These are phyloP conservation scores for Aspergillus fischeri DNA, from an alignment of 2,329 filamentous ascomycete species.

Conservation along the genomic window DNA sequence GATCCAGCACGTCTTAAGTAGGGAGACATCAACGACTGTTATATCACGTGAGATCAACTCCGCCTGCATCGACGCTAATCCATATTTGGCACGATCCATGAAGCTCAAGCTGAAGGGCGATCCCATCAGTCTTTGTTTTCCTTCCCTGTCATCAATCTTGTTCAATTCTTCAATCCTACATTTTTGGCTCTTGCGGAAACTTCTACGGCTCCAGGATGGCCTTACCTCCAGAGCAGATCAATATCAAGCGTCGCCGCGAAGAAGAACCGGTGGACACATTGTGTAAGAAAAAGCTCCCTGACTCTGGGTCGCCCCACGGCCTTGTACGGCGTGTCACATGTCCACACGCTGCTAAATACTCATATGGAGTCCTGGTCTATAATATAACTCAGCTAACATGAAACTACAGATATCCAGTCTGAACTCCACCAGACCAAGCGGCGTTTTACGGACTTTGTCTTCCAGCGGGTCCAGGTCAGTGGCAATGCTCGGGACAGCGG, in stretches of 20 bases:
- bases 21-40: background rate
- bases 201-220: slow-evolving; percentile 30
- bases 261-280: slow-evolving; percentile 55
- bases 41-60: slow-evolving; percentile 1
- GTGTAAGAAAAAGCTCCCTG: slow-evolving; percentile 32
- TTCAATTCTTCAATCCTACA: background rate
- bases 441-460: slow-evolving; percentile 47
- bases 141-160: background rate
- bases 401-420: slow-evolving; percentile 42
- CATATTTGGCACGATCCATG: background rate
- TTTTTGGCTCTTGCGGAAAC: background rate
- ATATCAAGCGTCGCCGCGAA: slow-evolving; percentile 54
- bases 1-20: background rate
- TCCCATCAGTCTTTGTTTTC: slow-evolving; percentile 2
- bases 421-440: slow-evolving; percentile 43
- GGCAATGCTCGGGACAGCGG: slow-evolving; percentile 11
- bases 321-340: background rate
- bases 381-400: slow-evolving; percentile 6
- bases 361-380: background rate
- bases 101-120: slow-evolving; percentile 2
- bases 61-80: background rate
- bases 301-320: slow-evolving; percentile 8
- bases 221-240: slow-evolving; percentile 48
- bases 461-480: slow-evolving; percentile 37
- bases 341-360: background rate